Evolutionary conservation across 257 asterid genomes (phyloP), one percentile per base, ranked within the genome.

Genomic region (Solanum ahanhuiri): DNA sequence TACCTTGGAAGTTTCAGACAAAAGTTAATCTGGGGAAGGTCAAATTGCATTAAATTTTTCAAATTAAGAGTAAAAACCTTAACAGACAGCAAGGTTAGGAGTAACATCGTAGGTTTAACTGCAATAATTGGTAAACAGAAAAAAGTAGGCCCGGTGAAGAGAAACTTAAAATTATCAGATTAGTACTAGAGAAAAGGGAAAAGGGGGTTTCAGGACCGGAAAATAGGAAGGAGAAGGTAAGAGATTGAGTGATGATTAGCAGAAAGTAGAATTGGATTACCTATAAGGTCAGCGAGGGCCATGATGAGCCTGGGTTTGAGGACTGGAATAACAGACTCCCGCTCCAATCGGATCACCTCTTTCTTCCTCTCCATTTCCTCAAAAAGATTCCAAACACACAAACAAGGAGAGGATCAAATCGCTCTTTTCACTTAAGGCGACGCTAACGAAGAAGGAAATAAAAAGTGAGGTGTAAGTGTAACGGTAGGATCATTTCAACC

Each of bases 241-340:
- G n/a, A 54, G 63, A 54, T 6, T 18, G 9, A 54, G 63, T 54
- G 63, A 54, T 54, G 63, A 51, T 51, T 51, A 15, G 9, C 25
- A 58, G 66, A 58, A 22, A n/a, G 69, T n/a, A 60, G 69, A 60
- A n/a, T n/a, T 60, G 69, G 25, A 85, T 69, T 89, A 96, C 99
- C 98, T 82, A 96, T 95, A 90, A 96, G 98, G 91, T 93, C 95
- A 66, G 99, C 94, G 84, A 96, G 90, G 88, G 95, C 97, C 91
- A 95, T 96, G 89, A 90, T 93, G 89, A 95, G 97, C 92, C 92
- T 96, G 79, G 99, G 99, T 92, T 96, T 96, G 90, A 96, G 97
- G 86, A 96, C 89, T 28, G 98, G 99, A 88, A 96, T 93, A 8
- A 96, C 99, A 35, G 99, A 89, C 90, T 96, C 99, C 35, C 91